Conservation (phyloP, 2,329 filamentous ascomycete species). For the Aspergillus niger region DNA sequence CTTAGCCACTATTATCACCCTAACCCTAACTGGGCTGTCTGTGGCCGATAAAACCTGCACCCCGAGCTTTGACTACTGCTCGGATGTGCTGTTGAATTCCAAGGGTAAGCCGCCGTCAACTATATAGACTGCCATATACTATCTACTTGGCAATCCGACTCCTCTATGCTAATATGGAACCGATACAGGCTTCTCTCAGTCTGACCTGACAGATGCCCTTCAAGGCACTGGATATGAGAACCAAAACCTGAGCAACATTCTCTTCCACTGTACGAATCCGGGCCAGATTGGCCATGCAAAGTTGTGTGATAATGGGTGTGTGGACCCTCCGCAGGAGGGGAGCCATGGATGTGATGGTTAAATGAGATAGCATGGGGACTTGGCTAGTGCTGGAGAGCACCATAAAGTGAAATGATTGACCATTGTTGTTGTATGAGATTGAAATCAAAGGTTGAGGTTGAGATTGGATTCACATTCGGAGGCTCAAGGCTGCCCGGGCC, state of each 20-base stretch:
- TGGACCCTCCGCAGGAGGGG: slow-evolving; percentile 28
- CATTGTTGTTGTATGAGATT: neutral
- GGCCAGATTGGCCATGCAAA: slow-evolving; percentile 36
- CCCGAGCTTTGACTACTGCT: slow-evolving; percentile 40
- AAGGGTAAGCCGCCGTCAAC: slow-evolving; percentile 27
- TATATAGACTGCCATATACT: neutral
- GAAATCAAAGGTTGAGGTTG: no score
- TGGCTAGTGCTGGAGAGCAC: no score
- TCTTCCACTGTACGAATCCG: slow-evolving; percentile 40
- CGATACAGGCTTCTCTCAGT: slow-evolving; percentile 30
- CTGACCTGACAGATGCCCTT: slow-evolving; percentile 29
- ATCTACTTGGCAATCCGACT: neutral
- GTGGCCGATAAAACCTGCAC: slow-evolving; percentile 34
- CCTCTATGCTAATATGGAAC: neutral
- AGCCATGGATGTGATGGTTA: slow-evolving; percentile 27
- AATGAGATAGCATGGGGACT: neutral
- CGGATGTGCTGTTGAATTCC: slow-evolving; percentile 28
- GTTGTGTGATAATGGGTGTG: slow-evolving; percentile 33
- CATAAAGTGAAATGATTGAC: no score
- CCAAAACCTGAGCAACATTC: slow-evolving; percentile 30
- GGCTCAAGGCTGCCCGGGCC: neutral
- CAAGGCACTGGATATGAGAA: slow-evolving; percentile 32
- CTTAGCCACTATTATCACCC: slow-evolving; percentile 22
- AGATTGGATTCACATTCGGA: no score
- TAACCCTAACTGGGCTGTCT: slow-evolving; percentile 19